Base-by-base conservation (phyloP, 179 eudicot species). In the Sideroxylon spinosum region DNA sequence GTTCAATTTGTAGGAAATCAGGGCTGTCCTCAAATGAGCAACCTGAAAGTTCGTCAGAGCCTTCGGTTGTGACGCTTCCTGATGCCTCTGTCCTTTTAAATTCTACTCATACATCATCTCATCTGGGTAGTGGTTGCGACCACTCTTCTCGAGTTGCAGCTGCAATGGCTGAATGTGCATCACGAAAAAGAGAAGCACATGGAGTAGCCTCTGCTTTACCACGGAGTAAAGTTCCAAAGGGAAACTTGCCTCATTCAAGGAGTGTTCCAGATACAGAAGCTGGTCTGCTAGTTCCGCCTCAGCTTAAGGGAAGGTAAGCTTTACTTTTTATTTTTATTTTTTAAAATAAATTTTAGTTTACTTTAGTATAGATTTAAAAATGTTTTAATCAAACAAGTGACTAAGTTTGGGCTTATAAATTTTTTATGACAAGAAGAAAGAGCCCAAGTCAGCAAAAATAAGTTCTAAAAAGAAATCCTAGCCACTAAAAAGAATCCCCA, bases 91-190 rank as follows among this genome's bases (percentile, higher is more conserved):
- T 88, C 76, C 94, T 94, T 75, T 83, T 94, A 80, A 84, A 80
- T 84, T 86, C 96, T 48, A 92, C 97, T 37, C 28, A 53, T 19
- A 28, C 81, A 66, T 75, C 87, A 59, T 81, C 93, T 68, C 80
- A 79, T 79, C 28, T 75, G 46, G 68, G 75, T 46, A 82, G 78
- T 78, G 87, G 85, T 63, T 75, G 61, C 44, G 93, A 93, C 80
- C 98, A 94, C 86, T 85, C 90, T 76, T 89, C 93, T 26, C 90
- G 92, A 77, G 98, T 94, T 85, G 97, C 93, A 74, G 92, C 96
- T 81, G 94, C 97, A 48, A 84, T 89, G 86, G 97, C 96, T 71
- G 90, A 88, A 79, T 86, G 87, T 76, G 90, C 87, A 67, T 87
- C 91, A 9, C 89, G 97, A 63, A 94, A 94, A 84, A 85, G 97